Evolutionary conservation across 208 protist species (phyloP).

Genomic region (Strigomonas galati): DNA sequence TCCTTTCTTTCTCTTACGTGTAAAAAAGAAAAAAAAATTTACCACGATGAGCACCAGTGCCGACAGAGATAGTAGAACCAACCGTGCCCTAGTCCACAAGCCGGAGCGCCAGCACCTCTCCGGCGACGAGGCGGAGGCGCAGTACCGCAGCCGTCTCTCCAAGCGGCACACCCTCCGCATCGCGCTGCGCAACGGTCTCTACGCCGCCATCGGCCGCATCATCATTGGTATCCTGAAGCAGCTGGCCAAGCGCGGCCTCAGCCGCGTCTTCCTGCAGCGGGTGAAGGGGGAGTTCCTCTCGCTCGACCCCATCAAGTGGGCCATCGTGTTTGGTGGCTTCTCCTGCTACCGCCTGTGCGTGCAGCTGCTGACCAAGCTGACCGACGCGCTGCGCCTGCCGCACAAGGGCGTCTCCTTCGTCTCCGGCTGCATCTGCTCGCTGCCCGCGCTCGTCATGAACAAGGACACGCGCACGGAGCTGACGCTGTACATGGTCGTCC

Average conservation of each 20-base stretch:
- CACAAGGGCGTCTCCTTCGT: slow-evolving; percentile 47
- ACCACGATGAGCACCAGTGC: too few relatives aligned
- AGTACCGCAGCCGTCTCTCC: slow-evolving; percentile 35
- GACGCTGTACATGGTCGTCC: slow-evolving; percentile 73
- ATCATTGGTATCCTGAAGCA: slow-evolving; percentile 65
- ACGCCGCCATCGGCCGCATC: slow-evolving; percentile 52
- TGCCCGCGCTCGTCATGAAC: slow-evolving; percentile 76
- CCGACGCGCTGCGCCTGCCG: slow-evolving; percentile 22
- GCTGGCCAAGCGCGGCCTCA: slow-evolving; percentile 47
- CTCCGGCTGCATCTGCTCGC: slow-evolving; percentile 56
- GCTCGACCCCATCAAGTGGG: slow-evolving; percentile 78
- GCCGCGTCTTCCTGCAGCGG: slow-evolving; percentile 22
- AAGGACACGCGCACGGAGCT: slow-evolving; percentile 68
- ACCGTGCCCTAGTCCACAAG: too few relatives aligned
- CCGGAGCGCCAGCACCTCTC: too few relatives aligned
- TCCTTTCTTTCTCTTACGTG: background rate
- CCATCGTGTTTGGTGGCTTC: slow-evolving; percentile 58
- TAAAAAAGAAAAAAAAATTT: background rate
- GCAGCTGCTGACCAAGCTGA: slow-evolving; percentile 32
- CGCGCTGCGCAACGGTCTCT: slow-evolving; percentile 63
- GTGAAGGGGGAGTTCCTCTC: slow-evolving; percentile 64
- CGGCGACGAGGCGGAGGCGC: slow-evolving; percentile 5
- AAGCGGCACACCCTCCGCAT: slow-evolving; percentile 42
- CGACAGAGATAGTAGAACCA: too few relatives aligned
- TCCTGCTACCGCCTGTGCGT: slow-evolving; percentile 67